Evolutionary conservation across 169 alveolate genomes (phyloP).

Genomic region (Toxoplasma gondii): DNA sequence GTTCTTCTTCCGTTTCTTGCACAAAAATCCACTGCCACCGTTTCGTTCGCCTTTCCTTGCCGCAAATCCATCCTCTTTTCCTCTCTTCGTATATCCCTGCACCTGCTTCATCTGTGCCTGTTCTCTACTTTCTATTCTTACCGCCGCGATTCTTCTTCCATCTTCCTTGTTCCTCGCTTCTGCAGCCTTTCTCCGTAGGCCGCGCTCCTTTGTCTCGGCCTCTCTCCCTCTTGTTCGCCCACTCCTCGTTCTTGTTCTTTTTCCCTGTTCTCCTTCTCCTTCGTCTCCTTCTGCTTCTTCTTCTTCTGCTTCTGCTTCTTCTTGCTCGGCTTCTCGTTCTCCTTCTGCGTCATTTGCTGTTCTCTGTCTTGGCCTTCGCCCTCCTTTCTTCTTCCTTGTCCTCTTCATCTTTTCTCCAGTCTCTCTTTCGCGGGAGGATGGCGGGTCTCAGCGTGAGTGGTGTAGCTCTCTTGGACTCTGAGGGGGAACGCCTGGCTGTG

Average conservation of each 20-base stretch:
- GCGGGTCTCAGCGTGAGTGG: slow-evolving; percentile 8
- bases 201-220: neutral
- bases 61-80: too few species aligned
- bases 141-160: too few species aligned
- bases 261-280: neutral
- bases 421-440: neutral
- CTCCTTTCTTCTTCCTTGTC: neutral
- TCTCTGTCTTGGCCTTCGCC: neutral
- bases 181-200: slow-evolving; percentile 3
- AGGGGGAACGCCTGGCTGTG: slow-evolving; percentile 60
- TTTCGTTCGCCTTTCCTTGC: too few species aligned
- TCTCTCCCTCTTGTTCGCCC: neutral
- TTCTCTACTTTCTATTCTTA: too few species aligned
- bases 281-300: neutral
- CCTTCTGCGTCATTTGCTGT: neutral
- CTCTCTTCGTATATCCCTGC: neutral
- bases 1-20: too few species aligned
- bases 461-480: slow-evolving; percentile 40
- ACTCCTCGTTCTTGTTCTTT: too few species aligned
- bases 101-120: slow-evolving; percentile 30
- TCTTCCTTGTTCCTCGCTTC: too few species aligned
- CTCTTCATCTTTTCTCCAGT: neutral
- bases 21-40: too few species aligned
- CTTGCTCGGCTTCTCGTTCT: neutral
- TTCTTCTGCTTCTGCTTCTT: neutral